phyloP scores from a whole-genome alignment of 352 stramenopile genomes.

The Pseudoperonospora humuli region DNA sequence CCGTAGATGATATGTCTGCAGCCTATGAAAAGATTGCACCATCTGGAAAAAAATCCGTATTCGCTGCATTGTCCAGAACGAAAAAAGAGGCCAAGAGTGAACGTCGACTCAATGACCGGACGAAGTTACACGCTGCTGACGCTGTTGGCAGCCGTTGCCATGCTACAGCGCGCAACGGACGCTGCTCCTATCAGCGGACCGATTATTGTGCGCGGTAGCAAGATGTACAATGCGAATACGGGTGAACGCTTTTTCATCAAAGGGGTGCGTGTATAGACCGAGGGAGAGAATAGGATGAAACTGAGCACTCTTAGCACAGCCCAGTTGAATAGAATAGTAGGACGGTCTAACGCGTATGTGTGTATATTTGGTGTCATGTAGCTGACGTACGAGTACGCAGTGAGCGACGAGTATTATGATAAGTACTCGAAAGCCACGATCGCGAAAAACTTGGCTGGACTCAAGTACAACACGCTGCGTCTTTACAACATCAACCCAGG shows the following conservation, averaged over 20 bases:
- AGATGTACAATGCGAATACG: constrained; percentile 79
- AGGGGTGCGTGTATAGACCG: constrained; percentile 39
- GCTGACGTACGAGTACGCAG: constrained; percentile 85
- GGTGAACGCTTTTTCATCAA: constrained; percentile 84
- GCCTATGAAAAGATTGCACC: too few relatives aligned
- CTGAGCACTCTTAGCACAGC: constrained; percentile 13
- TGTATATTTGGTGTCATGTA: constrained; percentile 9
- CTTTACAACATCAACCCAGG: constrained; percentile 85
- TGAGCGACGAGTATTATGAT: constrained; percentile 80
- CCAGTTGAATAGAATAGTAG: constrained; percentile 1
- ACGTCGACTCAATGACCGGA: constrained; percentile 4
- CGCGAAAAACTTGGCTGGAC: constrained; percentile 47
- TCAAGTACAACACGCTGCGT: constrained; percentile 80
- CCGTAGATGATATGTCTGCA: too few relatives aligned
- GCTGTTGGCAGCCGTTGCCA: constrained; percentile 13
- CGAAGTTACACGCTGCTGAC: constrained; percentile 18
- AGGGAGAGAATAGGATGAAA: constrained; percentile 11
- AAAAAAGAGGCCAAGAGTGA: constrained; percentile 4
- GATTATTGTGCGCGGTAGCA: constrained; percentile 79
- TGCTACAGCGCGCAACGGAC: constrained; percentile 8
- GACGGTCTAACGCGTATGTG: constrained; percentile 5
- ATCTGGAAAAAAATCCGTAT: too few relatives aligned
- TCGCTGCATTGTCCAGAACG: too few relatives aligned
- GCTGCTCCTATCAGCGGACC: constrained; percentile 31
- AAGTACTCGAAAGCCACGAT: constrained; percentile 78